Base-by-base conservation (phyloP, 495 filamentous ascomycete genomes). In the Cladorrhinum samala region DNA sequence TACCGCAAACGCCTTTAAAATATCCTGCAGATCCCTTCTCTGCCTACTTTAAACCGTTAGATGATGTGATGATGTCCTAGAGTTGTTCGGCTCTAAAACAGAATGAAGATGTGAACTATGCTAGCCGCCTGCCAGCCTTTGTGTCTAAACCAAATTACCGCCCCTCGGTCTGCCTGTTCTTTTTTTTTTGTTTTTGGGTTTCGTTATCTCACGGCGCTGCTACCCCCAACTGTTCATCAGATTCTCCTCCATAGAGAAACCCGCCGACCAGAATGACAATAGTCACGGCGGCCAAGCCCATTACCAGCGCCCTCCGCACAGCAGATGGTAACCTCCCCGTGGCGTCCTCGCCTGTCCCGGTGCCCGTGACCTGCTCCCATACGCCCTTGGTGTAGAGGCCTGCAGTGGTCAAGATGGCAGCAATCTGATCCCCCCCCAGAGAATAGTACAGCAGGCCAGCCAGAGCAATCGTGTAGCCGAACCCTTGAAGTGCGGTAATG, bases 381-480 rank as follows among this genome's bases (percentile, higher is more conserved):
- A 61, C 40, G 54, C 83, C 84, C 61, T 85, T 83, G 41, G 81
- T 78, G 82, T 85, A 93, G 23, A 60, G 46, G 47, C 82, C 78
- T 44, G 74, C 65, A 20, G 70, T 77, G 40, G 80, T 73, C 39
- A 74, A 70, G 44, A 83, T 64, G 64, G 79, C 79, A 24, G 83
- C 82, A 67, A 83, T 83, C 60, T 93, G 74, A 68, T 85, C 77
- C 56, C 71, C 77, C 47, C 83, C 82, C 30, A 87, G 70, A 46
- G 83, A 83, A 68, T 88, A 89, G 68, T 84, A 84, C 46, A 86
- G 57, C 42, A 88, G 69, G 2, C 83, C 85, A 11, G 59, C 58
- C 37, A 87, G 72, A 23, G 86, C 85, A 54, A 87, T 77, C 54
- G 62, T 59, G 71, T 89, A 89, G 40, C 86, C 86, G 49, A 85